phyloP scores from a whole-genome alignment of 495 filamentous ascomycete genomes.

The Neurospora sp. region DNA sequence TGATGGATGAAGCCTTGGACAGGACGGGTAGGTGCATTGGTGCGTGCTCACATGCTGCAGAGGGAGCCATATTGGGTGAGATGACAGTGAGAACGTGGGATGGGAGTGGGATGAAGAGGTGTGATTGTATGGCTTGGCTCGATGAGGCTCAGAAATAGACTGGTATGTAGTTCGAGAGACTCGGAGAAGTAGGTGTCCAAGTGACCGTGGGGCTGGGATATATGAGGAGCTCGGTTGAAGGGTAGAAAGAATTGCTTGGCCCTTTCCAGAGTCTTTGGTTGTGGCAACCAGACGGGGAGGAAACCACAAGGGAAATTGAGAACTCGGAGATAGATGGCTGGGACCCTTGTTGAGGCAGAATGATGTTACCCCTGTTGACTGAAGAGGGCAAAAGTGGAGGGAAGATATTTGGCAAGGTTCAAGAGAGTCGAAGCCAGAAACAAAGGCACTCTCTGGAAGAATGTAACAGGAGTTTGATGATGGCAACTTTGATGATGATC shows the following conservation, averaged over 20 bases:
- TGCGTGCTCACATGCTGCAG: constrained; percentile 30
- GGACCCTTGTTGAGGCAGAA: background rate
- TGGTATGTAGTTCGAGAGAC: background rate
- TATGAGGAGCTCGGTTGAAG: background rate
- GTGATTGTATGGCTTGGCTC: constrained; percentile 17
- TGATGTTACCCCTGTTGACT: background rate
- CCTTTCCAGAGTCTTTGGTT: too few species aligned
- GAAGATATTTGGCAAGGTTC: background rate
- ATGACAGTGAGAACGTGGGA: constrained; percentile 20
- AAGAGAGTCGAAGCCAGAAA: background rate
- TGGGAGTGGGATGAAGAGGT: constrained; percentile 23
- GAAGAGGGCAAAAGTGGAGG: background rate
- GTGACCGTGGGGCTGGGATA: background rate
- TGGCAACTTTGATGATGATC: constrained; percentile 5
- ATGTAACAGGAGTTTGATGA: constrained; percentile 4
- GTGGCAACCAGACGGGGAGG: background rate
- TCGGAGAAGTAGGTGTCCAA: background rate
- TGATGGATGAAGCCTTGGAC: constrained; percentile 33
- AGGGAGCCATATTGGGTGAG: constrained; percentile 36
- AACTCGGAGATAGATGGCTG: background rate
- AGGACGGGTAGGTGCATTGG: constrained; percentile 35
- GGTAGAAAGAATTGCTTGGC: background rate
- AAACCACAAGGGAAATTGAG: background rate
- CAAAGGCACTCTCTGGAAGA: background rate
- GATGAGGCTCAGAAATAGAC: background rate